These are phyloP conservation scores for Saccharum officinarum DNA, from an alignment of 176 grass and related monocot genomes.

Conservation along the genomic window DNA sequence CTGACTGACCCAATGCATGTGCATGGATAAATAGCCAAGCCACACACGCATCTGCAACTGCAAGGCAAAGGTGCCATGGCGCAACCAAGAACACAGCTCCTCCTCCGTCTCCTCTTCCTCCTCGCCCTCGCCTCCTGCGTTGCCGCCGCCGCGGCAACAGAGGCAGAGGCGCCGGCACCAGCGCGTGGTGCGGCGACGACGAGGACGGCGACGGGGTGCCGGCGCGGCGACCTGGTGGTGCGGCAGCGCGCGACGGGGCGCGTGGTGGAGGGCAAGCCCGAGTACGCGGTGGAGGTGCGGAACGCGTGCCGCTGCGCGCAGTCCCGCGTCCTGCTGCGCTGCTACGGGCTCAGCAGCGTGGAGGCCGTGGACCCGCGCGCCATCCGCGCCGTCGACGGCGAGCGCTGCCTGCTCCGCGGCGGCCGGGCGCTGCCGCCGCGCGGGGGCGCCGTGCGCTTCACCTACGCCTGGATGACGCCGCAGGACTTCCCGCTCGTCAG, in stretches of 20 bases:
- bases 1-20: neutral
- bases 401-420: conserved; percentile 41
- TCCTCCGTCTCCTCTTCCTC: neutral
- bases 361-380: conserved; percentile 47
- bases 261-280: conserved; percentile 39
- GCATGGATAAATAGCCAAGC: neutral
- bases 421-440: conserved; percentile 3
- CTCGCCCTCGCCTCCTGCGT: neutral
- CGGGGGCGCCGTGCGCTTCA: conserved; percentile 45
- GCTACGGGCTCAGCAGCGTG: conserved; percentile 60
- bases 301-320: conserved; percentile 57
- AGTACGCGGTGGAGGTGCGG: conserved; percentile 50
- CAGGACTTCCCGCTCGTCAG: conserved; percentile 52
- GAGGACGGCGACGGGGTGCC: neutral
- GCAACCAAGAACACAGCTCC: neutral
- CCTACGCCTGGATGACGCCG: conserved; percentile 67
- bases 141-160: neutral
- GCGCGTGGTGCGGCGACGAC: neutral
- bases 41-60: neutral
- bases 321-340: conserved; percentile 48
- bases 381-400: conserved; percentile 42
- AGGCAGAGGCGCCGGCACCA: neutral
- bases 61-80: neutral
- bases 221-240: conserved; percentile 35
- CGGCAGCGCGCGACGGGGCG: conserved; percentile 42